Evolutionary conservation across 2,329 filamentous ascomycete genomes (phyloP).

Genomic region (Colletotrichum filicis): DNA sequence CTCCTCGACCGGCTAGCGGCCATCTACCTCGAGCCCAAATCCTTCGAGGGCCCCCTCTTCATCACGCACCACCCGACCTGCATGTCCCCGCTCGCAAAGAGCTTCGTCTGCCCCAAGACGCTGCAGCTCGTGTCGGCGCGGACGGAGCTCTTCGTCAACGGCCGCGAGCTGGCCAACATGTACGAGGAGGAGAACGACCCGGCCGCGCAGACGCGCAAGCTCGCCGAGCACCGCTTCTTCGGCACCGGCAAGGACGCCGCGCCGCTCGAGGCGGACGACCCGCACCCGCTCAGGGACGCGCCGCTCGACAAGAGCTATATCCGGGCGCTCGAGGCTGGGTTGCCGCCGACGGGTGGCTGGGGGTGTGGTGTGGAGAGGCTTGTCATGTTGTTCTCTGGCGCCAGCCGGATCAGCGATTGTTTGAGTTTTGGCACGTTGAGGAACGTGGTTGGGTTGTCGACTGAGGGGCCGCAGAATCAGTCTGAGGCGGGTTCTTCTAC

Average conservation of each 20-base stretch:
- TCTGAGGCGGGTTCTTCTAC: background rate
- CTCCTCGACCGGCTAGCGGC: slow-evolving; percentile 85
- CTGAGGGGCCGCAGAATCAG: slow-evolving; percentile 37
- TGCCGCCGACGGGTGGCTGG: slow-evolving; percentile 98
- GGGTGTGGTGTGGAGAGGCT: slow-evolving; percentile 92
- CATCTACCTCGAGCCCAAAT: slow-evolving; percentile 82
- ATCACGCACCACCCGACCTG: slow-evolving; percentile 90
- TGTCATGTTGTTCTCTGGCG: slow-evolving; percentile 88
- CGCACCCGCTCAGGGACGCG: slow-evolving; percentile 52
- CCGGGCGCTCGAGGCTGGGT: slow-evolving; percentile 83
- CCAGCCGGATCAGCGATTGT: slow-evolving; percentile 84
- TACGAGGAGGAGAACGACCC: slow-evolving; percentile 99
- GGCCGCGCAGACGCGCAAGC: slow-evolving; percentile 85
- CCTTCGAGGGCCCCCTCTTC: slow-evolving; percentile 76
- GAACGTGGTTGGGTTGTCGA: slow-evolving; percentile 68
- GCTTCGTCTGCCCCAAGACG: slow-evolving; percentile 75
- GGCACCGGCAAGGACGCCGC: slow-evolving; percentile 43
- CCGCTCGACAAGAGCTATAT: slow-evolving; percentile 84
- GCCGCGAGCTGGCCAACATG: slow-evolving; percentile 90
- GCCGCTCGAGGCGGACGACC: slow-evolving; percentile 38
- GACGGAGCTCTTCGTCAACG: slow-evolving; percentile 84
- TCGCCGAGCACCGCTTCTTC: slow-evolving; percentile 64
- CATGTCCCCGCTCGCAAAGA: slow-evolving; percentile 92
- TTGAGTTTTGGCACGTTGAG: slow-evolving; percentile 88
- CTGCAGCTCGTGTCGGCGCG: slow-evolving; percentile 82